Evolutionary conservation across 306 rosid species (phyloP).

Genomic region (Quercus robur): DNA sequence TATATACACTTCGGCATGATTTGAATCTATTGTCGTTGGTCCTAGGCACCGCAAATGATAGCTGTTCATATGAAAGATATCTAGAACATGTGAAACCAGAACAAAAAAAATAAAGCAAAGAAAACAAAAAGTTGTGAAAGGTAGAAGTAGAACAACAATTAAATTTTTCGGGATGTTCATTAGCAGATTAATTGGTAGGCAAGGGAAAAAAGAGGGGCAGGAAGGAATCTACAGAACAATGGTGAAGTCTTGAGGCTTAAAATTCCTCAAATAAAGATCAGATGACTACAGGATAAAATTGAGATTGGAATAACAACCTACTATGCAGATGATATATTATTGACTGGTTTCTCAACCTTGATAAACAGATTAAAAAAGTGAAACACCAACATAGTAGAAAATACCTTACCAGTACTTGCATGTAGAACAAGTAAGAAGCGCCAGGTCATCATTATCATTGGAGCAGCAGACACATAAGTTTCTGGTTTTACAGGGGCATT

Average conservation of each 20-base stretch:
- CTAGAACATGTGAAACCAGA: conserved; percentile 11
- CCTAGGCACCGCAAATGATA: conserved; percentile 73
- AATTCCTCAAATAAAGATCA: background rate
- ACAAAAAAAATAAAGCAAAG: background rate
- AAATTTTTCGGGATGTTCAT: background rate
- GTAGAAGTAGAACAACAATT: conserved; percentile 3
- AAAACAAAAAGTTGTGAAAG: background rate
- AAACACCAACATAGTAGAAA: conserved; percentile 22
- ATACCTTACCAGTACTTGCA: conserved; percentile 77
- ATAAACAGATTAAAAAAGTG: background rate
- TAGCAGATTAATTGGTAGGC: background rate
- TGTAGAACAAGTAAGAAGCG: conserved; percentile 55
- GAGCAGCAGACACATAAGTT: conserved; percentile 52
- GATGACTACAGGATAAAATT: conserved; percentile 5
- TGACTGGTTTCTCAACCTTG: conserved; percentile 3
- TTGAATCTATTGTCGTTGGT: conserved; percentile 21
- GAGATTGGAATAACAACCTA: conserved; percentile 11
- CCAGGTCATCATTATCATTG: conserved; percentile 38
- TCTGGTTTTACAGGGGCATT: conserved; percentile 33
- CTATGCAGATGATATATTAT: background rate
- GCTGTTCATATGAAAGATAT: conserved; percentile 52
- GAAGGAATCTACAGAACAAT: background rate
- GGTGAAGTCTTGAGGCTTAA: conserved; percentile 1
- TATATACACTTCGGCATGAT: conserved; percentile 25
- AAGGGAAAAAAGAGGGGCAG: background rate